phyloP scores from a whole-genome alignment of 306 rosid species.

The Rosa lucieae region DNA sequence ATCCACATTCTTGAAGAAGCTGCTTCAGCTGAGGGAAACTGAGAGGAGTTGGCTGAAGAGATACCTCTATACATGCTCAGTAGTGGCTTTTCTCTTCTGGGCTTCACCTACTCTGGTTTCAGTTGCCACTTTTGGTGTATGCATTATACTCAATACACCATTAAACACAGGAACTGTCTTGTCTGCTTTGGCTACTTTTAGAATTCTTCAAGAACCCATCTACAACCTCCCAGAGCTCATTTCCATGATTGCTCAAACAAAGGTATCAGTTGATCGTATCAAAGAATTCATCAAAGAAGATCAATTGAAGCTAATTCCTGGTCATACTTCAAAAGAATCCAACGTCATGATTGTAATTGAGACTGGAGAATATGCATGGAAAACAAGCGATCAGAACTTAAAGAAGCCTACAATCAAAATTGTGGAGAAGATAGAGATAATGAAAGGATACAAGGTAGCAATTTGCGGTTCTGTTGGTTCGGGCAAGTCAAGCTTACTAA shows the following conservation, averaged over 20 bases:
- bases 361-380: conserved; percentile 76
- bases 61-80: conserved; percentile 75
- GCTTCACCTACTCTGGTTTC: conserved; percentile 91
- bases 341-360: conserved; percentile 52
- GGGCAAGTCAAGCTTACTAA: conserved; percentile 85
- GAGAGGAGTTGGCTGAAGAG: conserved; percentile 75
- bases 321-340: conserved; percentile 33
- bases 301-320: conserved; percentile 39
- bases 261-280: conserved; percentile 74
- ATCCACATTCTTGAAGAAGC: conserved; percentile 57
- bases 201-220: conserved; percentile 88
- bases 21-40: conserved; percentile 61
- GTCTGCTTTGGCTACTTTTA: conserved; percentile 87
- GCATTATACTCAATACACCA: conserved; percentile 56
- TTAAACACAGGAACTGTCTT: conserved; percentile 73
- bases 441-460: conserved; percentile 75
- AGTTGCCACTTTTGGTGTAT: conserved; percentile 74
- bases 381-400: conserved; percentile 35
- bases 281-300: conserved; percentile 66
- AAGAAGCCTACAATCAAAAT: conserved; percentile 64
- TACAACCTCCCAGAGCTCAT: conserved; percentile 91
- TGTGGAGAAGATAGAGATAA: conserved; percentile 44
- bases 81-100: conserved; percentile 86
- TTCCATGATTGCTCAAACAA: conserved; percentile 90
- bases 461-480: conserved; percentile 89